Base-by-base conservation (phyloP, 2,329 filamentous ascomycete genomes). In the Ceratocystis diversiconidia region DNA sequence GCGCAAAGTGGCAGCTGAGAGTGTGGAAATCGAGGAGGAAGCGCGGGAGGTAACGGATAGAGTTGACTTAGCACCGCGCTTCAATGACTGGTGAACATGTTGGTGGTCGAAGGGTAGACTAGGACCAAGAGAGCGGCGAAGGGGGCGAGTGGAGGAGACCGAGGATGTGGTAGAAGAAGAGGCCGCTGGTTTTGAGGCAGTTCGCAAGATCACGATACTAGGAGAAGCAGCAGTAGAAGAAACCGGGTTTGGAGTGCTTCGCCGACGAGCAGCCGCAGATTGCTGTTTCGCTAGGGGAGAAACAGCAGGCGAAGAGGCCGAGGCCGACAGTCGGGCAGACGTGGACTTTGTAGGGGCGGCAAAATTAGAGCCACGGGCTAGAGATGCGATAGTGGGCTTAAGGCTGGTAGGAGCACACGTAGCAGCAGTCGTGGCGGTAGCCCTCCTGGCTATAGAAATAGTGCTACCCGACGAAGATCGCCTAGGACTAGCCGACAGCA, bases 301-400 rank as follows among this genome's bases (percentile, higher is more conserved):
- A 52, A 57, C 62, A 36, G 61, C 32, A 5, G 43, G 15, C 10
- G 28, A n/a, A 17, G 46, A 52, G 28, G 52, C 25, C 28, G 52
- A 57, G 50, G 30, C 44, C 2, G 63, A 64, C 19, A 64, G 43
- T 36, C 28, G n/a, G 19, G 43, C 57, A 17, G 65, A 22, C 6
- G 57, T 41, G 12, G 62, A 55, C 52, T 61, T 61, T 19, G 65
- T 64, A 7, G 46, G 41, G 7, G 65, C 61, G 36, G 62, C 62
- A 67, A 64, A 62, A 17, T 57, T 62, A 25, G 65, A 67, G 52
- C 43, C 62, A 41, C 57, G 57, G 12, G 65, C 62, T 19, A 67
- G 36, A 32, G 65, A 67, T 36, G 65, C 65, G 50, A 67, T 62
- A 12, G 65, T 65, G 19, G 65, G 65, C 25, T 64, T 67, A 22